These are phyloP conservation scores for Lachnellula hyalina DNA, from an alignment of 2,329 filamentous ascomycete species.

Conservation along the genomic window DNA sequence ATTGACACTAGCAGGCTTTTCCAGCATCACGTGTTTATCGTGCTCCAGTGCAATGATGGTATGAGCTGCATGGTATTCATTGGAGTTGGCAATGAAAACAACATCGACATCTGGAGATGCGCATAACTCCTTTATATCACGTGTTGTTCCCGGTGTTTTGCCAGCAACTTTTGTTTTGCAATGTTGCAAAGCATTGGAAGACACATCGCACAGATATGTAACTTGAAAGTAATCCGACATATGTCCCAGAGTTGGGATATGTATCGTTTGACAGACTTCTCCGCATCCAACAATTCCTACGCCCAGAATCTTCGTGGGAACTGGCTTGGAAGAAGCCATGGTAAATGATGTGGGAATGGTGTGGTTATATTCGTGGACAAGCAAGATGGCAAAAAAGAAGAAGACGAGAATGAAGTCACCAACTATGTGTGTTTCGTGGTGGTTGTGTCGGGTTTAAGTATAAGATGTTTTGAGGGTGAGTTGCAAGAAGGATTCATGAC, in stretches of 20 bases:
- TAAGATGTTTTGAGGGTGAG: no score
- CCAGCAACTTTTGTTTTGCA: slow-evolving; percentile 38
- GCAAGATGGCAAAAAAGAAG: no score
- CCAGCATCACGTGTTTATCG: slow-evolving; percentile 53
- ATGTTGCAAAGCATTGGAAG: slow-evolving; percentile 34
- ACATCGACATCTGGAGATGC: slow-evolving; percentile 14
- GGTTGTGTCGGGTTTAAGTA: no score
- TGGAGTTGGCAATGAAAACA: slow-evolving; percentile 46
- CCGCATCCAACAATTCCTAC: slow-evolving; percentile 35
- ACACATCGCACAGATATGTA: slow-evolving; percentile 48
- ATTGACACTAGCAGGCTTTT: slow-evolving; percentile 52
- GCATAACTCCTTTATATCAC: not conserved
- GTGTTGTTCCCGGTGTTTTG: slow-evolving; percentile 18
- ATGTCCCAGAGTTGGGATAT: slow-evolving; percentile 45
- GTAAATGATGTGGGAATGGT: no score
- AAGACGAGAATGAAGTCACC: no score
- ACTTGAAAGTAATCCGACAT: slow-evolving; percentile 41
- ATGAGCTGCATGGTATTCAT: slow-evolving; percentile 51
- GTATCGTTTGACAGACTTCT: slow-evolving; percentile 45
- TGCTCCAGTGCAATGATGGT: slow-evolving; percentile 46
- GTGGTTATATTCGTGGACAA: no score
- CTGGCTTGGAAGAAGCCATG: no score
- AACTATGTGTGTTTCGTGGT: no score
- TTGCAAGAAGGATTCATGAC: no score
- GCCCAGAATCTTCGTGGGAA: no score